phyloP scores from a whole-genome alignment of 176 grass and related monocot species.

The Dactylis glomerata region DNA sequence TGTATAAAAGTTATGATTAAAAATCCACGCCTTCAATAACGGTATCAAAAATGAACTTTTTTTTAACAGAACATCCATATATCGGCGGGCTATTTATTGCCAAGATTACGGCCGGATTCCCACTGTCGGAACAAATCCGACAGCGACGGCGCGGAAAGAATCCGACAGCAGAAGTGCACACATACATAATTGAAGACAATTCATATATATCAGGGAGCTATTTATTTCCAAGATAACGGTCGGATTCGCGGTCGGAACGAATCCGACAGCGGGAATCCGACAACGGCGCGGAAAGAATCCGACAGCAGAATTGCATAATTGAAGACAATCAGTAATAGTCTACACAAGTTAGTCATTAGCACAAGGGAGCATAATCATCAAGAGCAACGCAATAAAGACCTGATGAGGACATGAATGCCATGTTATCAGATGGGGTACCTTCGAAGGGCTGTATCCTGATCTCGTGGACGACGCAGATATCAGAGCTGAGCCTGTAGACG shows the following conservation, averaged over 20 bases:
- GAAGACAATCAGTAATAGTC: too few species aligned
- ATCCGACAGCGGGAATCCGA: too few species aligned
- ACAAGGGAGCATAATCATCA: too few species aligned
- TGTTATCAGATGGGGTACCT: too few species aligned
- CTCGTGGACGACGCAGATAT: constrained; percentile 55
- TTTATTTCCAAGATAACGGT: too few species aligned
- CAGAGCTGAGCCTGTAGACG: constrained; percentile 53
- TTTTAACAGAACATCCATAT: not conserved
- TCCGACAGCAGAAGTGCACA: not conserved
- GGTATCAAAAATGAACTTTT: not conserved
- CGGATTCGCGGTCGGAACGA: too few species aligned
- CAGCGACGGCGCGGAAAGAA: not conserved
- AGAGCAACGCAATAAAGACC: too few species aligned
- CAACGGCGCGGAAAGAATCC: too few species aligned
- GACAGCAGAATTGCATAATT: not conserved
- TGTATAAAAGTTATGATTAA: not conserved
- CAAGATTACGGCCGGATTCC: not conserved
- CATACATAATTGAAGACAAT: not conserved
- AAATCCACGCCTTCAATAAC: not conserved
- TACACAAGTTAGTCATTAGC: too few species aligned
- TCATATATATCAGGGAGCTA: too few species aligned
- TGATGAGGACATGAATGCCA: too few species aligned
- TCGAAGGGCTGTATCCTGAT: constrained; percentile 63
- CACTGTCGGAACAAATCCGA: not conserved
- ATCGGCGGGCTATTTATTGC: not conserved